Conservation (phyloP, 2,329 filamentous ascomycete species). For the Aspergillus sp. region DNA sequence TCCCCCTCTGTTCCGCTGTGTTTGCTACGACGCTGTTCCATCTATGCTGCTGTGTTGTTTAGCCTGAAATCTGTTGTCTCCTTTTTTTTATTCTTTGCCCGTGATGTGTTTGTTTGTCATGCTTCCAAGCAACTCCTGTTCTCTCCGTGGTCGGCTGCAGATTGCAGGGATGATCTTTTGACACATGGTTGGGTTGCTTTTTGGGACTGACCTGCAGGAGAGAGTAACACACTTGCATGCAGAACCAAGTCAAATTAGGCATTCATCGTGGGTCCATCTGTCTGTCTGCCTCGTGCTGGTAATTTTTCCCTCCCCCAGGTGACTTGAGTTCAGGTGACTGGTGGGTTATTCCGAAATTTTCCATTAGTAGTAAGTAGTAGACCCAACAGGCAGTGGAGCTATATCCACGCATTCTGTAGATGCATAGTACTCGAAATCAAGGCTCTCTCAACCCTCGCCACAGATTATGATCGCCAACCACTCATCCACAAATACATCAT, state of each 20-base stretch:
- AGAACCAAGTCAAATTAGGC: constrained; percentile 2
- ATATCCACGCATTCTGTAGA: too few species aligned
- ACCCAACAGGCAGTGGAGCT: too few species aligned
- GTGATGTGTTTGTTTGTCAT: background rate
- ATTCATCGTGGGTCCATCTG: background rate
- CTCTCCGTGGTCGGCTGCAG: background rate
- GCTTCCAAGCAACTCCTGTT: background rate
- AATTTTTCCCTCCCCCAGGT: background rate
- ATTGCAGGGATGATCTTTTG: constrained; percentile 9
- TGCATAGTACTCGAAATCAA: too few species aligned
- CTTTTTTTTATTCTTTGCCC: background rate
- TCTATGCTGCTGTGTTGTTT: constrained; percentile 7
- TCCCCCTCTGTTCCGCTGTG: background rate
- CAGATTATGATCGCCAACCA: too few species aligned
- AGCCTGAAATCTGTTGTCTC: constrained; percentile 14
- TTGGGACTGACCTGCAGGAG: constrained; percentile 13
- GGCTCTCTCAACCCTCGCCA: too few species aligned
- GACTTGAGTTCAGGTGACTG: background rate
- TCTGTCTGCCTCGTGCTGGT: background rate
- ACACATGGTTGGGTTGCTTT: constrained; percentile 13
- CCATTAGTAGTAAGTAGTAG: too few species aligned
- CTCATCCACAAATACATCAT: too few species aligned
- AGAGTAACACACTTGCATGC: constrained; percentile 1
- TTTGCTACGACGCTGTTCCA: constrained; percentile 6
- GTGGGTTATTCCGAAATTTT: too few species aligned